These are phyloP conservation scores for Pythium insidiosum DNA, from an alignment of 352 stramenopile genomes.

Conservation along the genomic window DNA sequence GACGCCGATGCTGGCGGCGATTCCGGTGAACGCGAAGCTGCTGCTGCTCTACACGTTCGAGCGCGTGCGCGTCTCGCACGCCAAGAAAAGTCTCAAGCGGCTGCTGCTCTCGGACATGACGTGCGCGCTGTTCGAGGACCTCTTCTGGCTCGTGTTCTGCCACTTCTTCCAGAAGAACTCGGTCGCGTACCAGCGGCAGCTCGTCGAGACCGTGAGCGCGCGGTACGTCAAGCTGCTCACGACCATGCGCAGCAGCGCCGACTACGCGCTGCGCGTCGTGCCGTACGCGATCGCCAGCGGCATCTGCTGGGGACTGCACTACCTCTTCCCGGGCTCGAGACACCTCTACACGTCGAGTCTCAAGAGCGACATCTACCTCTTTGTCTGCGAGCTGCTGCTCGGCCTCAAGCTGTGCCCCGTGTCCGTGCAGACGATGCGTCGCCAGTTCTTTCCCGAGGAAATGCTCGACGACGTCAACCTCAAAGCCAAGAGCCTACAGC, in stretches of 20 bases:
- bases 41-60: constrained; percentile 82
- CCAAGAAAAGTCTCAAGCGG: constrained; percentile 76
- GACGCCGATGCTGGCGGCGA: constrained; percentile 9
- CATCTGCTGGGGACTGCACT: constrained; percentile 82
- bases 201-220: constrained; percentile 59
- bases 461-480: constrained; percentile 39
- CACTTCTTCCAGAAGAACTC: constrained; percentile 84
- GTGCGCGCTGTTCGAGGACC: constrained; percentile 75
- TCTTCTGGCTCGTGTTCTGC: constrained; percentile 87
- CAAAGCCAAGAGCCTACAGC: constrained; percentile 23
- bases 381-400: constrained; percentile 64
- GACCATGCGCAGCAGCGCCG: constrained; percentile 56
- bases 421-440: constrained; percentile 57
- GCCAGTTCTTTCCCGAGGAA: constrained; percentile 72
- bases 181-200: constrained; percentile 42
- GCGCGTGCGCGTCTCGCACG: constrained; percentile 63
- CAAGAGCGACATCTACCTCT: constrained; percentile 74
- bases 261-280: constrained; percentile 87
- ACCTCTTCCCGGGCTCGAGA: constrained; percentile 80
- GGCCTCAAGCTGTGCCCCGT: constrained; percentile 56
- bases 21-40: constrained; percentile 68
- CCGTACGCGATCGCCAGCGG: constrained; percentile 75
- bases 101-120: constrained; percentile 75
- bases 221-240: constrained; percentile 81
- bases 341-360: constrained; percentile 81